Evolutionary conservation across 2,329 filamentous ascomycete species (phyloP).

Genomic region (Scedosporium aurantiacum): DNA sequence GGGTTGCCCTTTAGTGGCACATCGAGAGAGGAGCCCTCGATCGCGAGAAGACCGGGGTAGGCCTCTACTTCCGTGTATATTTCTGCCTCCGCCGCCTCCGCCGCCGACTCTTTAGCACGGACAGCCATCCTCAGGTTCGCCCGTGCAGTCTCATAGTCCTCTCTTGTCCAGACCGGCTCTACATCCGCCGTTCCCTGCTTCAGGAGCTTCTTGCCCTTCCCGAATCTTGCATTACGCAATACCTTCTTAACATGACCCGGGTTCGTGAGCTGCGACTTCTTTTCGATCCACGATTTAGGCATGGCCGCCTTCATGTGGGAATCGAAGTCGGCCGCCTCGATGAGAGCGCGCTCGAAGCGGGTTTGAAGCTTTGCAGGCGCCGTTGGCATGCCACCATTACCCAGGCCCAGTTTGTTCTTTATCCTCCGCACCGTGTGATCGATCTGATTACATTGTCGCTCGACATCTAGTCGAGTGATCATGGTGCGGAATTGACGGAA

Average conservation of each 20-base stretch:
- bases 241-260: not conserved
- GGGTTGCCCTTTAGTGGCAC: too few species aligned
- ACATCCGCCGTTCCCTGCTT: not conserved
- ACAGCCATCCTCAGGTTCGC: not conserved
- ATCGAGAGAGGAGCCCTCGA: not conserved
- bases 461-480: slow-evolving; percentile 1
- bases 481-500: slow-evolving; percentile 3
- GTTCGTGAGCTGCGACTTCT: not conserved
- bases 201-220: too few species aligned
- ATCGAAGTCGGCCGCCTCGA: slow-evolving; percentile 7
- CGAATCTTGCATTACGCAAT: too few species aligned
- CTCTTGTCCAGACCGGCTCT: not conserved
- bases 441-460: slow-evolving; percentile 7
- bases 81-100: not conserved
- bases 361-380: not conserved
- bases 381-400: not conserved
- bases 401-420: not conserved
- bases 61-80: not conserved
- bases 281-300: slow-evolving; percentile 7
- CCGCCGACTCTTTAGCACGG: not conserved
- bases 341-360: not conserved
- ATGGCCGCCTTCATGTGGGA: slow-evolving; percentile 10
- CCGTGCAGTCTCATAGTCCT: slow-evolving; percentile 1
- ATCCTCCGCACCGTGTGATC: not conserved
- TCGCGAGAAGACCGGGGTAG: too few species aligned